Evolutionary conservation across 2,329 filamentous ascomycete genomes (phyloP).

Genomic region (Hypoxylon sp.): DNA sequence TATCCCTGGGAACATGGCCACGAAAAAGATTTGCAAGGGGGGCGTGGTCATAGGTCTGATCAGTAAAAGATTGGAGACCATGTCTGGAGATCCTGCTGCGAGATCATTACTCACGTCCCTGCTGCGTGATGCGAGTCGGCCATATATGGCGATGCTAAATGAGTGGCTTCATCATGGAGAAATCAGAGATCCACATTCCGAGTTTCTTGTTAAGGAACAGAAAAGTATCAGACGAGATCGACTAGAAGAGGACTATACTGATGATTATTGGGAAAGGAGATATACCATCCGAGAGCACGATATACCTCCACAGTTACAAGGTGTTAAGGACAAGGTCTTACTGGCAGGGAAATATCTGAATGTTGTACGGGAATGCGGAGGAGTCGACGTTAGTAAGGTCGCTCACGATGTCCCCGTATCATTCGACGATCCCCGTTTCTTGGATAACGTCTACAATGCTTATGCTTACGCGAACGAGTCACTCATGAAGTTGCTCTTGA

Average conservation of each 20-base stretch:
- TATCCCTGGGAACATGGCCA: conserved; percentile 77
- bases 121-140: conserved; percentile 85
- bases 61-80: conserved; percentile 82
- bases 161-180: conserved; percentile 97
- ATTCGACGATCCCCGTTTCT: conserved; percentile 89
- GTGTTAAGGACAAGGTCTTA: conserved; percentile 91
- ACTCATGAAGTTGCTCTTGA: conserved; percentile 87
- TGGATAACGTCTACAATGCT: conserved; percentile 94
- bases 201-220: conserved; percentile 95
- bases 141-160: conserved; percentile 98
- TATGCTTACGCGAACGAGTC: conserved; percentile 97
- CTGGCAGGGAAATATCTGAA: conserved; percentile 98
- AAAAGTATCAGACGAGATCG: conserved; percentile 92
- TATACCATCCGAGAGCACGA: conserved; percentile 94
- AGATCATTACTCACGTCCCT: conserved; percentile 82
- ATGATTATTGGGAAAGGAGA: conserved; percentile 98
- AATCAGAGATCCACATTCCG: conserved; percentile 91
- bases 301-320: conserved; percentile 89
- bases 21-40: conserved; percentile 95
- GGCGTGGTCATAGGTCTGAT: conserved; percentile 90
- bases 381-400: conserved; percentile 90
- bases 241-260: conserved; percentile 94
- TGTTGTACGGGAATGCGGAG: conserved; percentile 95
- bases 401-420: conserved; percentile 88
- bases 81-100: conserved; percentile 93